A percentile compares a stretch with the other conserved stretches of the same genome.
These are phyloP conservation scores for Phylloboletellus chloephorus DNA, from an alignment of 1,284 basidiomycete genomes.

Conservation along the genomic window DNA sequence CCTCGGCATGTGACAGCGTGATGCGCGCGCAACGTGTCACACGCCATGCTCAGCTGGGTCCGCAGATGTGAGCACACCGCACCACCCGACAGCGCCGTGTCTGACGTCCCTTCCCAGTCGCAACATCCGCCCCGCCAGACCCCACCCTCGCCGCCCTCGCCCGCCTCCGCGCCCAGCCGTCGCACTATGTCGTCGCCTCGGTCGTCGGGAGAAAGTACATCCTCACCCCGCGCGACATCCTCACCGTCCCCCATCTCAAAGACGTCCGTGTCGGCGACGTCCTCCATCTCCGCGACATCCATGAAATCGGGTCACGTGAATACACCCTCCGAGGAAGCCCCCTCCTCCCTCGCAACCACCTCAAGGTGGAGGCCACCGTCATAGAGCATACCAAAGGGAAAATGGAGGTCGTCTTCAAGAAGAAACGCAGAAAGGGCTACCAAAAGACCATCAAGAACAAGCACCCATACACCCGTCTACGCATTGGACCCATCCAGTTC, in stretches of 20 bases:
- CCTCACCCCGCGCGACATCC: conserved; percentile 81
- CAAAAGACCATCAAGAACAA: conserved; percentile 80
- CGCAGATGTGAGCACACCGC: conserved; percentile 17
- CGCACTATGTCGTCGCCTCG: conserved; percentile 87
- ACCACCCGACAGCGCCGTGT: conserved; percentile 8
- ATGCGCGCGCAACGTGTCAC: conserved; percentile 3
- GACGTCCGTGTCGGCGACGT: conserved; percentile 81
- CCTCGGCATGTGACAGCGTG: conserved; percentile 10
- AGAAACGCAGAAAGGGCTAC: conserved; percentile 98
- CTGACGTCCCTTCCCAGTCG: conserved; percentile 14
- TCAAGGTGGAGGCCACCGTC: conserved; percentile 83
- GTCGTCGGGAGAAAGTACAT: conserved; percentile 86
- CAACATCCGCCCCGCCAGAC: conserved; percentile 15
- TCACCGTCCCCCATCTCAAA: conserved; percentile 87
- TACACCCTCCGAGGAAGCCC: conserved; percentile 83
- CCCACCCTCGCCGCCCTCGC: conserved; percentile 50
- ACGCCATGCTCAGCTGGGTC: conserved; percentile 9
- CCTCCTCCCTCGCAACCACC: conserved; percentile 51
- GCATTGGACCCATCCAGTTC: conserved; percentile 67
- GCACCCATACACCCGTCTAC: conserved; percentile 87
- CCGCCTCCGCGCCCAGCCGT: conserved; percentile 73
- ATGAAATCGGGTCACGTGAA: conserved; percentile 92
- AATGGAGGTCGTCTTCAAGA: conserved; percentile 90
- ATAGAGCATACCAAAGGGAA: conserved; percentile 94
- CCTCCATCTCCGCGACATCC: conserved; percentile 79